Evolutionary conservation across 148 eudicot genomes (phyloP), one percentile per base, ranked within the genome.

Genomic region (Rhododendron henanense): DNA sequence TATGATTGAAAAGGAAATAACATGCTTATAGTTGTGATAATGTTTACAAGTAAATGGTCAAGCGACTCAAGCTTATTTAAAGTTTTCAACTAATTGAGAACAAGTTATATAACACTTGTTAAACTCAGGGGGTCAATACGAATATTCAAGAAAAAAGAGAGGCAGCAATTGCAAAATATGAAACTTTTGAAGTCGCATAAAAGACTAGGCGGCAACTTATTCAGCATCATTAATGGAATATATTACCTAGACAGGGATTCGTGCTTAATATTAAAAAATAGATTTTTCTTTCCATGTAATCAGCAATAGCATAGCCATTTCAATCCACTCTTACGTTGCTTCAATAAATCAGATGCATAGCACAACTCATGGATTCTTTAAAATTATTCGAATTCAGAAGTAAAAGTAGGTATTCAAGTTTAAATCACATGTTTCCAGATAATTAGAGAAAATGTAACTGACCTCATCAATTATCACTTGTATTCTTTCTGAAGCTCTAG

Each of bases 401-500:
- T 6, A 7, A 44, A 65, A 61, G 15, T 82, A 82, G 23, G 19
- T 63, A 25, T 25, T 48, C 6, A 79, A 79, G n/a, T 79, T 74
- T 59, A 86, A 80, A 39, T 55, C 57, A 82, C 41, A 75, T 44
- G 45, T 77, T 75, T 41, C 45, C 35, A 76, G 14, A 23, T 44
- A 25, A 41, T 41, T 41, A 6, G 45, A 41, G 45, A 41, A 39
- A 82, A 82, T 83, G 69, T 50, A 78, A 78, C 85, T 65, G 79
- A 87, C 88, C 88, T 87, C 57, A 16, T 87, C 83, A 65, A 87
- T 57, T 48, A 83, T 78, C 13, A 63, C 85, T 59, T 78, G 83
- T 83, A 87, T 57, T 87, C 78, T 87, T 83, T 78, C 88, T 41
- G 83, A 78, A 37, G 88, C 88, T 78, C 41, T 87, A 78, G 79